Percentiles rank a stretch among this genome's conserved stretches.
Conservation (phyloP, 371 early-diverging fungal species). For the Phascolomyces articulosus region DNA sequence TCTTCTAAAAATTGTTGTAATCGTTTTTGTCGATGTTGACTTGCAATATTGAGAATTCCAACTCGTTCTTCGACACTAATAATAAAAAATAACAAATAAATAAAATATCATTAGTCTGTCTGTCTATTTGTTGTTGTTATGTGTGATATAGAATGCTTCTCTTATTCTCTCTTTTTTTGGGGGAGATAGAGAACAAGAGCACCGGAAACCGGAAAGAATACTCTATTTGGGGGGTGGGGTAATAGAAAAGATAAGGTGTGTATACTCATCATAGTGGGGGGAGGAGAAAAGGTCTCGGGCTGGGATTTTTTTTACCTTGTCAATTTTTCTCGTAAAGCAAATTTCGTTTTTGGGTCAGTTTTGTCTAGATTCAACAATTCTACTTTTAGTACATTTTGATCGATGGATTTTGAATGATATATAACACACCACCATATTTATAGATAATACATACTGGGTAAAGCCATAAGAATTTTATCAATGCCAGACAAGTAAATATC, state of each 20-base stretch:
- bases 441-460: conserved; percentile 48
- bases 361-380: conserved; percentile 24
- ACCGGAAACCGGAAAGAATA: neutral
- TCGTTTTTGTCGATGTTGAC: conserved; percentile 20
- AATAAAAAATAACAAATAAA: neutral
- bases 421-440: neutral
- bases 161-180: neutral
- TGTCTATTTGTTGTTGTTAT: no score
- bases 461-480: conserved; percentile 53
- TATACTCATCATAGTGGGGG: neutral
- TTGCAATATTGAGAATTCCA: conserved; percentile 37
- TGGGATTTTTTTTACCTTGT: conserved; percentile 17
- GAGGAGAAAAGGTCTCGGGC: neutral
- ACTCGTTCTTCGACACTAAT: conserved; percentile 48
- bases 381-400: no score
- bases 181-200: neutral
- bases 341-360: conserved; percentile 26
- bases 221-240: no score
- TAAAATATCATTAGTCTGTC: neutral
- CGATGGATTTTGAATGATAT: no score
- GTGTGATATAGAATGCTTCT: no score
- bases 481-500: conserved; percentile 58
- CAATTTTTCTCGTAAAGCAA: conserved; percentile 25
- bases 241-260: no score
- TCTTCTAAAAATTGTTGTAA: conserved; percentile 12